Conservation (phyloP, 805 yeast genomes). For the Metschnikowia arizonensis region DNA sequence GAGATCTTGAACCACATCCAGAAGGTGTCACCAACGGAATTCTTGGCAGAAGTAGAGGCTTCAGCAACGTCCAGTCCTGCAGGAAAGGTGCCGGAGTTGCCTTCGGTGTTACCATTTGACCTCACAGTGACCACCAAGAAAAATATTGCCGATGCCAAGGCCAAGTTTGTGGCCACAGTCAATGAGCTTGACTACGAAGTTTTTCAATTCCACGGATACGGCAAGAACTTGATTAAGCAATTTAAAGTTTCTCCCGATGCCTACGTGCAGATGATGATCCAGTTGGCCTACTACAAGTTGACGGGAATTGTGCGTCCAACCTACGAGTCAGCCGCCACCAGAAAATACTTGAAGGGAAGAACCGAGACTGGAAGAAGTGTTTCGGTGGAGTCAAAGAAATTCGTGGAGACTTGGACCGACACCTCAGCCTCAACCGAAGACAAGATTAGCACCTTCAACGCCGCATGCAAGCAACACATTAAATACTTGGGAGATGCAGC, state of each 20-base stretch:
- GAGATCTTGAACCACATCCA: constrained; percentile 56
- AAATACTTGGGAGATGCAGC: constrained; percentile 71
- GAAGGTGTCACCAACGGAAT: constrained; percentile 40
- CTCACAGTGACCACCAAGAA: constrained; percentile 48
- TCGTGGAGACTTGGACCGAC: constrained; percentile 72
- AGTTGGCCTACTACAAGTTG: constrained; percentile 82
- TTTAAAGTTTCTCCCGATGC: constrained; percentile 92
- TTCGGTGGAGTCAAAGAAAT: constrained; percentile 61
- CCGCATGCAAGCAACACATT: constrained; percentile 72
- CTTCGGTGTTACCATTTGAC: constrained; percentile 48
- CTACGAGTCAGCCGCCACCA: constrained; percentile 93
- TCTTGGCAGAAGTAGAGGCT: constrained; percentile 26
- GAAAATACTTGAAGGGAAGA: constrained; percentile 84
- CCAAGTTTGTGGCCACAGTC: constrained; percentile 53
- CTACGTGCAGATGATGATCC: constrained; percentile 83
- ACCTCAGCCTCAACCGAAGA: constrained; percentile 46
- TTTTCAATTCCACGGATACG: constrained; percentile 78
- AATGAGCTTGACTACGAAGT: constrained; percentile 69
- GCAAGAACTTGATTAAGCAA: constrained; percentile 79
- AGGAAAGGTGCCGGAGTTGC: constrained; percentile 16
- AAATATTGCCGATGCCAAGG: constrained; percentile 54
- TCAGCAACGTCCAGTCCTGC: constrained; percentile 9
- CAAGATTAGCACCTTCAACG: constrained; percentile 64
- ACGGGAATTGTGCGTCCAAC: constrained; percentile 82
- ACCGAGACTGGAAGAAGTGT: constrained; percentile 92